These are phyloP conservation scores for Ogataea hybrid DNA, from an alignment of 1,139 yeast genomes.

Conservation along the genomic window DNA sequence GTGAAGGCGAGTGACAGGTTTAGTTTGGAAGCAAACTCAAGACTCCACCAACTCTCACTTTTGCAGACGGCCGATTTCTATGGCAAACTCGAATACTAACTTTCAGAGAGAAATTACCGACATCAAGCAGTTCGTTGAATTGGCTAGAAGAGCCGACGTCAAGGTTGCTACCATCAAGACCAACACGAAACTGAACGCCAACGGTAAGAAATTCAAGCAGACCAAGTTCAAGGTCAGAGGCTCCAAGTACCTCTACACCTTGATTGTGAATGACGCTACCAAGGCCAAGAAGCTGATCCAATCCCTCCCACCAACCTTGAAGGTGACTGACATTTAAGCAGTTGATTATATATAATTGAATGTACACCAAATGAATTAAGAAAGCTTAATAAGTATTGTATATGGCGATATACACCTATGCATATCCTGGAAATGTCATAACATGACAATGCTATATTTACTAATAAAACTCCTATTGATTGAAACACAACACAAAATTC, in stretches of 20 bases:
- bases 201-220: constrained; percentile 85
- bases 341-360: constrained; percentile 6
- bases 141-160: constrained; percentile 97
- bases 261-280: constrained; percentile 93
- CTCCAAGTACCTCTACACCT: constrained; percentile 90
- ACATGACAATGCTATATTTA: constrained; percentile 2
- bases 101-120: constrained; percentile 72
- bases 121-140: constrained; percentile 96
- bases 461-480: constrained; percentile 3
- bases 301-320: constrained; percentile 95
- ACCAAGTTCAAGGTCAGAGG: constrained; percentile 99
- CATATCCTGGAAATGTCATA: background rate
- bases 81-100: constrained; percentile 5
- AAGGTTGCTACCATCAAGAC: constrained; percentile 87
- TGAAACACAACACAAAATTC: background rate
- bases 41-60: background rate
- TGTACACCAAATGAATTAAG: constrained; percentile 7
- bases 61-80: too few relatives aligned
- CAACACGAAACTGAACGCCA: constrained; percentile 82
- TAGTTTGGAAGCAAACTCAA: background rate
- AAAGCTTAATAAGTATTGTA: background rate
- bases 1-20: background rate
- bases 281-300: constrained; percentile 98
- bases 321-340: constrained; percentile 32
- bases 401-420: constrained; percentile 3